phyloP scores from a whole-genome alignment of 805 yeast genomes.

The Nakazawaea ambrosiae region DNA sequence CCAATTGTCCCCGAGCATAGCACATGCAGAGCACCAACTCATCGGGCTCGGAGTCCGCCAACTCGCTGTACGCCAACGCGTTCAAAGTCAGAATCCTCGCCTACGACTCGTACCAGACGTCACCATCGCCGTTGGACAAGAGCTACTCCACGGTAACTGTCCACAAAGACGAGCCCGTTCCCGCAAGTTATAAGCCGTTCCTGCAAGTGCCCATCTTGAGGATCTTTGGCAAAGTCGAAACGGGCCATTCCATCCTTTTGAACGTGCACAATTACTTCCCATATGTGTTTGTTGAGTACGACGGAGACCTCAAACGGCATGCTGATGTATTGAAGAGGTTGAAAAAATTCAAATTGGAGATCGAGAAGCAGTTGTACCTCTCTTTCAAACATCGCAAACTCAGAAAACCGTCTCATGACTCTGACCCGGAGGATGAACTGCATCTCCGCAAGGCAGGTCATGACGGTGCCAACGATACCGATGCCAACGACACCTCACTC shows the following conservation, averaged over 20 bases:
- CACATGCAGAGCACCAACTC: too few species aligned
- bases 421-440: conserved; percentile 11
- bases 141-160: conserved; percentile 21
- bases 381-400: conserved; percentile 27
- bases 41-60: too few species aligned
- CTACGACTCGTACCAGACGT: conserved; percentile 58
- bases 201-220: conserved; percentile 67
- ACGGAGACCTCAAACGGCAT: conserved; percentile 27
- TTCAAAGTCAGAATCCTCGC: conserved; percentile 50
- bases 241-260: conserved; percentile 52
- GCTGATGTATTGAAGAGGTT: conserved; percentile 27
- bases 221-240: conserved; percentile 62
- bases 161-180: conserved; percentile 19
- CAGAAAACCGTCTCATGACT: conserved; percentile 11
- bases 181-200: conserved; percentile 15
- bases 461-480: conserved; percentile 12
- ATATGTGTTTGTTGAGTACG: conserved; percentile 63
- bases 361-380: conserved; percentile 36
- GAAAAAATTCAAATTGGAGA: conserved; percentile 27
- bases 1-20: too few species aligned
- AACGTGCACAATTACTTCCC: conserved; percentile 87
- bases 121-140: conserved; percentile 50
- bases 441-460: conserved; percentile 13
- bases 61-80: too few species aligned
- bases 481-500: conserved; percentile 6